These are phyloP conservation scores for Posidonia australis DNA, from an alignment of 106 monocot species.

Conservation along the genomic window DNA sequence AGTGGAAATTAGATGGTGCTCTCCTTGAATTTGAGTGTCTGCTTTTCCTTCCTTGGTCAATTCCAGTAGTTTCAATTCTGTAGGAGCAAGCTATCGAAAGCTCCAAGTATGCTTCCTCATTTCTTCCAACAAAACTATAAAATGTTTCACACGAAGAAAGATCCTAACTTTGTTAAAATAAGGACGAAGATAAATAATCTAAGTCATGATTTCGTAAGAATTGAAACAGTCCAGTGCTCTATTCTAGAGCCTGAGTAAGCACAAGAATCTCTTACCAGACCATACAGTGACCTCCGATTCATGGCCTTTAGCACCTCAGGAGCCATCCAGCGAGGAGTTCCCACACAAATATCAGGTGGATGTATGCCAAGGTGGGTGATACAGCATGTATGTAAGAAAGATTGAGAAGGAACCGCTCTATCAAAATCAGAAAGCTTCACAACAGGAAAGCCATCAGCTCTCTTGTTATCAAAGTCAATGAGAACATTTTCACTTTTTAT, in stretches of 20 bases:
- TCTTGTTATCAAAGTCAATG: conserved; percentile 57
- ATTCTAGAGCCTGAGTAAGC: neutral
- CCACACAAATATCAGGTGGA: conserved; percentile 83
- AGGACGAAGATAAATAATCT: no score
- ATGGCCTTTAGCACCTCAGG: conserved; percentile 81
- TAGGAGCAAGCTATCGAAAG: no score
- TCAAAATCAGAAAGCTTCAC: conserved; percentile 97
- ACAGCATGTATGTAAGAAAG: conserved; percentile 69
- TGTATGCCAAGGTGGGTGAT: conserved; percentile 77
- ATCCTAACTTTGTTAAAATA: no score
- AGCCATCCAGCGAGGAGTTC: conserved; percentile 98
- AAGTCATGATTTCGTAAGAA: no score
- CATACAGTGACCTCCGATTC: conserved; percentile 60
- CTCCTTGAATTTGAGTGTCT: no score
- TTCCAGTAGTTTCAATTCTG: no score
- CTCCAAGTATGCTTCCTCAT: no score
- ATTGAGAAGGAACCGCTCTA: conserved; percentile 70
- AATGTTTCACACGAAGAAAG: no score
- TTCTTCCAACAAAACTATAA: no score
- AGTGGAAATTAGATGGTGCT: no score
- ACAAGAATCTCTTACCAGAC: conserved; percentile 48
- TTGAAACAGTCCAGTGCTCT: no score
- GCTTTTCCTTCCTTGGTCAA: no score
- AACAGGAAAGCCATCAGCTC: conserved; percentile 48
- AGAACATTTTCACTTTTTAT: conserved; percentile 95